A percentile compares a stretch with the other conserved stretches of the same genome.
These are phyloP conservation scores for Fusarium poae DNA, from an alignment of 2,329 filamentous ascomycete genomes.

Conservation along the genomic window DNA sequence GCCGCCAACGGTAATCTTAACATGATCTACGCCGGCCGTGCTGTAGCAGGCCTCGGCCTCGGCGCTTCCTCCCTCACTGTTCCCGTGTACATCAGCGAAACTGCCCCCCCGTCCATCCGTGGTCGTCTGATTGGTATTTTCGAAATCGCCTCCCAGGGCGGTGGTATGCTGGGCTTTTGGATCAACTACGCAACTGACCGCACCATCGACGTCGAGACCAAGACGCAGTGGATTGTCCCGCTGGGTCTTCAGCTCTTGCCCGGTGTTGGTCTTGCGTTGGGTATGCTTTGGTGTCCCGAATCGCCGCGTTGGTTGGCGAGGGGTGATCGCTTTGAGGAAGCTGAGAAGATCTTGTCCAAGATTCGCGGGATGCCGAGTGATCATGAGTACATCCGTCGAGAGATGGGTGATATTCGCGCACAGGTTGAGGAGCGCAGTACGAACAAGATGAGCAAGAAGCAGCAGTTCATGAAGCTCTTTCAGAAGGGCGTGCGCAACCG, in stretches of 20 bases:
- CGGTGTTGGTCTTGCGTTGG: constrained; percentile 64
- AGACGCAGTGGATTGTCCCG: constrained; percentile 65
- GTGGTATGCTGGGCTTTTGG: constrained; percentile 58
- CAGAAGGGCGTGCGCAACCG: constrained; percentile 53
- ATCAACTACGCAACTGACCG: constrained; percentile 49
- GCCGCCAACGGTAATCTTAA: constrained; percentile 51
- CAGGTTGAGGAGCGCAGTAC: constrained; percentile 65
- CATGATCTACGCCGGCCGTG: constrained; percentile 62
- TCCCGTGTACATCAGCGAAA: constrained; percentile 59
- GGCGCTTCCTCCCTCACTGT: constrained; percentile 64
- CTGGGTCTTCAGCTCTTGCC: constrained; percentile 69
- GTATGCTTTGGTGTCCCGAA: constrained; percentile 70
- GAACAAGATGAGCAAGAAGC: constrained; percentile 47
- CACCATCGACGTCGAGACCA: constrained; percentile 51
- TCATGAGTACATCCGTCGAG: constrained; percentile 57
- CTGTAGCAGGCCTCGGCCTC: constrained; percentile 65
- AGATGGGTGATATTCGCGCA: constrained; percentile 68
- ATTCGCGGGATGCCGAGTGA: constrained; percentile 54
- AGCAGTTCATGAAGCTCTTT: constrained; percentile 53
- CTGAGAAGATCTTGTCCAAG: constrained; percentile 49
- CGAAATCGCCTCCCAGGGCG: constrained; percentile 55
- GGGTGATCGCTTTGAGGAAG: constrained; percentile 68
- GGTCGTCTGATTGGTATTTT: constrained; percentile 67
- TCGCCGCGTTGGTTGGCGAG: constrained; percentile 72
- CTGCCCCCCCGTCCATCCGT: constrained; percentile 63